These are phyloP conservation scores for Actinidia chinensis DNA, from an alignment of 179 eudicot species.

Conservation along the genomic window DNA sequence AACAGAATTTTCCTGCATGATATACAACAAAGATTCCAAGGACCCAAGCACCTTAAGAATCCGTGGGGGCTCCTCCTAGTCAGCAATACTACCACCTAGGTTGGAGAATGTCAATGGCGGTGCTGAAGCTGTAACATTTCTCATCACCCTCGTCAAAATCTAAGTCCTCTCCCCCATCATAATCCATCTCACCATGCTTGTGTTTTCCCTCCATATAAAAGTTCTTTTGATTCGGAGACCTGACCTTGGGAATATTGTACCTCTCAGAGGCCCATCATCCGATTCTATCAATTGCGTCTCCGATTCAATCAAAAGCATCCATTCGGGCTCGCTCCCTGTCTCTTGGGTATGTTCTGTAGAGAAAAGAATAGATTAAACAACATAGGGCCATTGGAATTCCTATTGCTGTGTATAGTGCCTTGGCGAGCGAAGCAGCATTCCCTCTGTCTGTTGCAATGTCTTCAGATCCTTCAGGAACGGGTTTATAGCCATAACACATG, in stretches of 20 bases:
- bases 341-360: slow-evolving; percentile 83
- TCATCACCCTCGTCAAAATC: slow-evolving; percentile 45
- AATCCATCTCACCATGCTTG: slow-evolving; percentile 36
- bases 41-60: not conserved
- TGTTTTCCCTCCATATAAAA: slow-evolving; percentile 29
- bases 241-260: slow-evolving; percentile 17
- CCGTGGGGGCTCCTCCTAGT: not conserved
- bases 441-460: slow-evolving; percentile 60
- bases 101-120: slow-evolving; percentile 33
- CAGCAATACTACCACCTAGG: slow-evolving; percentile 19
- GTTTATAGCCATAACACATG: slow-evolving; percentile 64
- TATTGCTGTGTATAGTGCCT: slow-evolving; percentile 71
- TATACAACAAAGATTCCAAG: not conserved
- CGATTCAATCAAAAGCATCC: slow-evolving; percentile 73
- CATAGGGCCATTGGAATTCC: slow-evolving; percentile 77
- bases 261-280: slow-evolving; percentile 30
- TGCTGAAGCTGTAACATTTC: slow-evolving; percentile 35
- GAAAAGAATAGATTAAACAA: slow-evolving; percentile 74
- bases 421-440: slow-evolving; percentile 74
- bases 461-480: slow-evolving; percentile 47
- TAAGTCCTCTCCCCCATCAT: slow-evolving; percentile 35
- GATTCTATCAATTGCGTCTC: slow-evolving; percentile 62
- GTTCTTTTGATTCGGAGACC: slow-evolving; percentile 30
- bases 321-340: slow-evolving; percentile 78
- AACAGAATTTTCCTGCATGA: not conserved